Base-by-base conservation (phyloP, 352 stramenopile species). In the Globisporangium perplexum region DNA sequence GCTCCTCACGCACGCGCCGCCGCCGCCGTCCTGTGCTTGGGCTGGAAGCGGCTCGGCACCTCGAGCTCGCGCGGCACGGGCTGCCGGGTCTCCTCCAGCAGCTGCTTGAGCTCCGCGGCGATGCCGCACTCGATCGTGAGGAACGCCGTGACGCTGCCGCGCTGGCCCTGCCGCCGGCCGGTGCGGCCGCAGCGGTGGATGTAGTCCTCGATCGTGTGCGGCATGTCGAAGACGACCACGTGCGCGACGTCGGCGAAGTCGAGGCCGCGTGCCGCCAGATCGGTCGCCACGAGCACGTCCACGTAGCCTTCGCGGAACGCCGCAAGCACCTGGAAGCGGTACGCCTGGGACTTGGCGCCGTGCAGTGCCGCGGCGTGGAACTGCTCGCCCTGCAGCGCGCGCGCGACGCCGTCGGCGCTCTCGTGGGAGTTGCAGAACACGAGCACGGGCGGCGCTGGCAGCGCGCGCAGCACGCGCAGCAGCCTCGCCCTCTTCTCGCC, bases 361-460 rank as follows among this genome's bases (percentile, higher is more conserved):
- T 99, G 94, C 31, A 99, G 90, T 6, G 96, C 85, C 58, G 97
- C 96, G 12, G 94, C 90, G 45, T 96, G 93, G 59, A 98, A 93
- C 55, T 93, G 89, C 58, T 99, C 97, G 60, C 90, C 96, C 14
- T 90, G 67, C 12, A 99, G 75, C 63, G 98, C 69, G 6, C 83
- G 74, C 67, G 91, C 95, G 12, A 99, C 75, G 22, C 89, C 87
- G 43, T 97, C 89, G 3, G 97, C 96, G 61, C 88, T 89, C 52
- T 97, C 88, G 56, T 98, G 96, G n/a, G 76, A 96, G 55, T 99
- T 96, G 44, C 98, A 85, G 66, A 99, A 99, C 24, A 99, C 79
- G 33, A 99, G 74, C 15, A 98, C 90, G 7, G 96, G 96, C 7
- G 96, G 96, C 2, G 77, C 63, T 14, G 97, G 66, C 14, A 87